Evolutionary conservation across 2,329 filamentous ascomycete species (phyloP).

Genomic region (Alternaria novae-zelandiae): DNA sequence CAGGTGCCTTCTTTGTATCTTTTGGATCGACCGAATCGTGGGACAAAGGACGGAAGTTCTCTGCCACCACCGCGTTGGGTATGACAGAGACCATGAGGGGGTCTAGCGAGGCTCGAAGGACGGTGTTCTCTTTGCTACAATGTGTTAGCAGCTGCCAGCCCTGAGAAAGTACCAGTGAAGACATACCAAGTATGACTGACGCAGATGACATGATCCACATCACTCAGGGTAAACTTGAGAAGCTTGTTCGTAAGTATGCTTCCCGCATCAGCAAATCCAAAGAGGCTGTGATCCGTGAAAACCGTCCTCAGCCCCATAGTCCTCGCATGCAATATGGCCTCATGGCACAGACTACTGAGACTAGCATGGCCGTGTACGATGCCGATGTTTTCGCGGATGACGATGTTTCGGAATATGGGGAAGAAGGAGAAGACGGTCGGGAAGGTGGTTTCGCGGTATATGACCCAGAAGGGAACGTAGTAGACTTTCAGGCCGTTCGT

Average conservation of each 20-base stretch:
- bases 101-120: conserved; percentile 90
- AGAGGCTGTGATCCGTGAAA: conserved; percentile 96
- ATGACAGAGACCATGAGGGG: conserved; percentile 98
- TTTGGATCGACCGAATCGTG: conserved; percentile 36
- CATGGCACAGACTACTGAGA: conserved; percentile 89
- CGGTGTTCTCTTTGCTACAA: conserved; percentile 92
- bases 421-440: conserved; percentile 99
- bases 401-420: conserved; percentile 94
- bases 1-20: conserved; percentile 49
- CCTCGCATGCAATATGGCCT: conserved; percentile 90
- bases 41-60: conserved; percentile 83
- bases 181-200: conserved; percentile 95
- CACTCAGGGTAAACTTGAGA: conserved; percentile 92
- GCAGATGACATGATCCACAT: conserved; percentile 97
- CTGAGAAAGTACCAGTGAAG: not conserved
- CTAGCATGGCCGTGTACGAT: conserved; percentile 98
- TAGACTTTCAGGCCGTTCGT: conserved; percentile 99
- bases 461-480: conserved; percentile 93
- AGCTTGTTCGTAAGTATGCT: conserved; percentile 98
- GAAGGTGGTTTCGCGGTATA: conserved; percentile 92
- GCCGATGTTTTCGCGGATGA: conserved; percentile 91
- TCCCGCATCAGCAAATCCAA: conserved; percentile 94
- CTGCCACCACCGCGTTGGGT: conserved; percentile 94
- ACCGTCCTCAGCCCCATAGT: conserved; percentile 97
- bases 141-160: conserved; percentile 11